A percentile compares a stretch with the other conserved stretches of the same genome.
These are phyloP conservation scores for Vanrija sp. DNA, from an alignment of 1,284 basidiomycete genomes.

Conservation along the genomic window DNA sequence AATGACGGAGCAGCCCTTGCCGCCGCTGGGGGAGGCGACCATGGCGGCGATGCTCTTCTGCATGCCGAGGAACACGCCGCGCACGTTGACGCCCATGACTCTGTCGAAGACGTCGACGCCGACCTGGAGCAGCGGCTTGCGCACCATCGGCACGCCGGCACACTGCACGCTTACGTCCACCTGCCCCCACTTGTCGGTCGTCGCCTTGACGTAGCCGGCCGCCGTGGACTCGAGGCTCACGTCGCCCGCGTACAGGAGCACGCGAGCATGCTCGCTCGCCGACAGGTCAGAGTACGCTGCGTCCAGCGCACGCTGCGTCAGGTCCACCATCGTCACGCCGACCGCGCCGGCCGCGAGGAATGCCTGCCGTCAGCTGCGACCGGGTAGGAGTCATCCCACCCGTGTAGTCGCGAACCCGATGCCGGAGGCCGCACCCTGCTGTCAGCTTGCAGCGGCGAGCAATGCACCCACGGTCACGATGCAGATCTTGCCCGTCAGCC, in stretches of 20 bases:
- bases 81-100: conserved; percentile 12
- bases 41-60: conserved; percentile 22
- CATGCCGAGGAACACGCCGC: conserved; percentile 26
- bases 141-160: conserved; percentile 10
- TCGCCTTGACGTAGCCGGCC: conserved; percentile 3
- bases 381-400: too few relatives aligned
- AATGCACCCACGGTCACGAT: too few relatives aligned
- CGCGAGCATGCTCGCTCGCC: background rate
- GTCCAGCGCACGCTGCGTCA: background rate
- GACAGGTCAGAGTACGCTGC: background rate
- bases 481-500: too few relatives aligned
- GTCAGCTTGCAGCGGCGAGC: too few relatives aligned
- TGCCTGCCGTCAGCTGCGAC: background rate
- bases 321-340: conserved; percentile 21
- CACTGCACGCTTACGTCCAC: conserved; percentile 16
- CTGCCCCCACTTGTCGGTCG: conserved; percentile 12
- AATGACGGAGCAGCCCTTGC: conserved; percentile 23
- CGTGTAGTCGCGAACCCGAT: too few relatives aligned
- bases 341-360: conserved; percentile 15
- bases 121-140: conserved; percentile 5
- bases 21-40: conserved; percentile 16
- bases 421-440: too few relatives aligned
- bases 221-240: conserved; percentile 6
- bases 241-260: conserved; percentile 12
- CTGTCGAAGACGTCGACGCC: conserved; percentile 12